Percentiles rank a stretch among this genome's conserved stretches.
These are phyloP conservation scores for Schwanniomyces polymorphus DNA, from an alignment of 805 yeast genomes.

Conservation along the genomic window DNA sequence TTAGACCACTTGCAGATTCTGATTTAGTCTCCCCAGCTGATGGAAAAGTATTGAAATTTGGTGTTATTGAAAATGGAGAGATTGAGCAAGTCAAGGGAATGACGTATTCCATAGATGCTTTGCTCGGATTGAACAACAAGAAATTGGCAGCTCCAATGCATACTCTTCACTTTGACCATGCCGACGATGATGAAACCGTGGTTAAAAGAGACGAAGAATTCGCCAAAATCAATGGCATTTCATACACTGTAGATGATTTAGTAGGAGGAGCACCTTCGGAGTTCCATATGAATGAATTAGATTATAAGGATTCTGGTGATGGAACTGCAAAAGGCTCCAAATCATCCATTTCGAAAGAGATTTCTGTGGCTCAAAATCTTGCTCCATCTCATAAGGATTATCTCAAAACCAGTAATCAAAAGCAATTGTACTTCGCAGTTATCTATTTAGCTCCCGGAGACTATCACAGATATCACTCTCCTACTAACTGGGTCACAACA, in stretches of 20 bases:
- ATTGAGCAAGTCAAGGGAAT: conserved; percentile 97
- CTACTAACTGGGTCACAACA: conserved; percentile 93
- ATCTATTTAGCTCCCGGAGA: conserved; percentile 98
- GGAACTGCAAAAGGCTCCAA: conserved; percentile 41
- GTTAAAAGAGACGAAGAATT: conserved; percentile 65
- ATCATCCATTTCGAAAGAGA: conserved; percentile 32
- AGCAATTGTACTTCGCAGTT: conserved; percentile 79
- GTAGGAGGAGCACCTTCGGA: conserved; percentile 52
- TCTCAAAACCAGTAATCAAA: conserved; percentile 37
- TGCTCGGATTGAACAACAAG: conserved; percentile 64
- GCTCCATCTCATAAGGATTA: conserved; percentile 31
- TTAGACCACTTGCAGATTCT: conserved; percentile 68
- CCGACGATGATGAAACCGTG: conserved; percentile 39
- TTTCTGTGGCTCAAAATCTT: conserved; percentile 43
- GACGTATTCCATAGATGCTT: conserved; percentile 85
- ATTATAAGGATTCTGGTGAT: conserved; percentile 69
- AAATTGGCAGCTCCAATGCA: conserved; percentile 57
- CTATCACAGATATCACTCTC: conserved; percentile 95
- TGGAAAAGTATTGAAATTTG: conserved; percentile 85
- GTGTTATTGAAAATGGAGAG: conserved; percentile 76
- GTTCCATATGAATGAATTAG: conserved; percentile 46
- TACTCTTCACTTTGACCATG: conserved; percentile 45
- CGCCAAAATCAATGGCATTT: conserved; percentile 75
- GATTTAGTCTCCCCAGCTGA: conserved; percentile 89
- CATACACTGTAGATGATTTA: conserved; percentile 67